Evolutionary conservation across 2,329 filamentous ascomycete genomes (phyloP).

Genomic region (Paradendryphiella salina): DNA sequence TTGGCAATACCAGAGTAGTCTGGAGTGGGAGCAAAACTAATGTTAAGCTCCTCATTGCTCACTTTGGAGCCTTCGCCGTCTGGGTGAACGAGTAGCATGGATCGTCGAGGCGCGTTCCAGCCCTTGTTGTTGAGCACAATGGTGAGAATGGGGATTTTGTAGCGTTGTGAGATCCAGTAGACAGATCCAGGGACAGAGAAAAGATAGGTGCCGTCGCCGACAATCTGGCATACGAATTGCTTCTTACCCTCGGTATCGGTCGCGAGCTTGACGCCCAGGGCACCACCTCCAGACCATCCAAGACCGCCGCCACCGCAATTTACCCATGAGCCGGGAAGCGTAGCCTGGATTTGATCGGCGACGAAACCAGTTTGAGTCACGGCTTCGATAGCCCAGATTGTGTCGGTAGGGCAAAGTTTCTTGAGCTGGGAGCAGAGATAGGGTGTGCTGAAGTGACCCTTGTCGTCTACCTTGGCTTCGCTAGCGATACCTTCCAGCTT

Average conservation of each 20-base stretch:
- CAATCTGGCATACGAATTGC: constrained; percentile 53
- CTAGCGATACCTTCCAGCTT: constrained; percentile 63
- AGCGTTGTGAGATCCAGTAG: constrained; percentile 69
- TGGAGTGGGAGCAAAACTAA: constrained; percentile 66
- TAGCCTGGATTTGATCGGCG: constrained; percentile 70
- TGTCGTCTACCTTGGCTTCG: constrained; percentile 60
- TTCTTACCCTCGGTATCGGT: constrained; percentile 54
- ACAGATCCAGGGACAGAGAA: constrained; percentile 68
- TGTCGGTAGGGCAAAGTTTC: constrained; percentile 62
- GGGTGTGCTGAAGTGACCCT: constrained; percentile 65
- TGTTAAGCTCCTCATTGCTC: constrained; percentile 67
- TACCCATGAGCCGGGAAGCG: constrained; percentile 72
- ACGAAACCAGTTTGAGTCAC: constrained; percentile 72
- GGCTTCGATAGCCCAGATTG: constrained; percentile 76
- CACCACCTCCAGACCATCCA: constrained; percentile 76
- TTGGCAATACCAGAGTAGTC: constrained; percentile 70
- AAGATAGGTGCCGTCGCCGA: constrained; percentile 69
- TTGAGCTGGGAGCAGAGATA: constrained; percentile 62
- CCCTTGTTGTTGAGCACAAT: constrained; percentile 72
- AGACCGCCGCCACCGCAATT: constrained; percentile 81
- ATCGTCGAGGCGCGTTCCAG: constrained; percentile 68
- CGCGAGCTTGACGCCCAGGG: constrained; percentile 76
- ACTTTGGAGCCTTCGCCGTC: constrained; percentile 64
- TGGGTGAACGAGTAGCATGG: constrained; percentile 67
- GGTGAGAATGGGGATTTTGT: constrained; percentile 67